phyloP scores from a whole-genome alignment of 176 grass and related monocot species.

The Cenchrus fungigraminus region DNA sequence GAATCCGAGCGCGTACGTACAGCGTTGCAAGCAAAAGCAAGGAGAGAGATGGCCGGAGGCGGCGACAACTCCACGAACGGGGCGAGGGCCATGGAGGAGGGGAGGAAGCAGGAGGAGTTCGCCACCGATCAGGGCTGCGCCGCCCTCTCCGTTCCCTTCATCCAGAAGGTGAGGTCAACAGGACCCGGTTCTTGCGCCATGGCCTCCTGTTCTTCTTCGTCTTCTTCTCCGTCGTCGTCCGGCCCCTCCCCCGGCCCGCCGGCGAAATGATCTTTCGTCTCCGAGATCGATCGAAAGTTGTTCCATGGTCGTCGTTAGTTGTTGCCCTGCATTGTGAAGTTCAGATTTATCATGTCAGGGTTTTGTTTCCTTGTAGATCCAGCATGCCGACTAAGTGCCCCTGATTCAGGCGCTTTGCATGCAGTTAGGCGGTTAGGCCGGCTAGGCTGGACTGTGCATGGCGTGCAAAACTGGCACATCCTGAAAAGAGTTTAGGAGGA shows the following conservation, averaged over 20 bases:
- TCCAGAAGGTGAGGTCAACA: slow-evolving; percentile 48
- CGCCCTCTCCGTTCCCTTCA: slow-evolving; percentile 40
- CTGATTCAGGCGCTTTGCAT: background rate
- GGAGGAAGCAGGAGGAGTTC: slow-evolving; percentile 34
- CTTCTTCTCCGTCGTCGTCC: background rate
- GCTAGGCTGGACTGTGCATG: background rate
- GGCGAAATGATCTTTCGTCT: background rate
- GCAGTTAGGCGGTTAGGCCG: background rate
- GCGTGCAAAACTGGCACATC: background rate
- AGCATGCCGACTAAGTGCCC: background rate
- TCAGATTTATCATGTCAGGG: background rate
- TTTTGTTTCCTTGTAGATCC: background rate
- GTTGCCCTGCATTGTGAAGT: background rate
- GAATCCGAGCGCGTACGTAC: background rate
- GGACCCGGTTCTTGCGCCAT: background rate
- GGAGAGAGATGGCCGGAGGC: slow-evolving; percentile 46
- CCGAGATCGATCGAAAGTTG: background rate
- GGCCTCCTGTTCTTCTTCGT: background rate
- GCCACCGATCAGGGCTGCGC: slow-evolving; percentile 30
- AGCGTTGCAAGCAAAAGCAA: too few species aligned
- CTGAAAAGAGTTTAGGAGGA: background rate
- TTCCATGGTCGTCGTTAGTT: background rate
- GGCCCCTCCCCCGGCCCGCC: too few species aligned
- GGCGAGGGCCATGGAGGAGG: slow-evolving; percentile 64
- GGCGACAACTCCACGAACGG: slow-evolving; percentile 47